Evolutionary conservation across 495 filamentous ascomycete species (phyloP).

Genomic region (Neurospora sp.): DNA sequence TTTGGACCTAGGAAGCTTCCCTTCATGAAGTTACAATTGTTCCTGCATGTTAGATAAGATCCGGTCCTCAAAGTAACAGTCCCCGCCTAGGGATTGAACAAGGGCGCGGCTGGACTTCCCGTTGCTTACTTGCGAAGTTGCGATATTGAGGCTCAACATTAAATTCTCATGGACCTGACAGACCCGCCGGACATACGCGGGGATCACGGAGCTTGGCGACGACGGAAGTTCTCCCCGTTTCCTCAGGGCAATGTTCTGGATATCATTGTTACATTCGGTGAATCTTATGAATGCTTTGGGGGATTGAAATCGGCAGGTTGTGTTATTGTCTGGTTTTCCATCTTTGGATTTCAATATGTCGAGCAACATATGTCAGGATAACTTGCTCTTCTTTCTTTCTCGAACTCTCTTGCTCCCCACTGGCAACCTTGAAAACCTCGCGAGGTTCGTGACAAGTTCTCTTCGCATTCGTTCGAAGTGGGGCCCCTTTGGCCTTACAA

Average conservation of each 20-base stretch:
- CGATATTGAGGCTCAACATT: neutral
- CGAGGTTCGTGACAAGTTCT: neutral
- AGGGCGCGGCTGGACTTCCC: neutral
- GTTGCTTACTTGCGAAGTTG: neutral
- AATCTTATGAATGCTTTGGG: neutral
- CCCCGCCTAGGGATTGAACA: neutral
- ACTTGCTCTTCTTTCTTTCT: neutral
- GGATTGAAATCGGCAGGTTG: neutral
- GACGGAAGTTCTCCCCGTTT: neutral
- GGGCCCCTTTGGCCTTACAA: neutral
- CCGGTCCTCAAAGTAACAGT: neutral
- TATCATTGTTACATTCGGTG: neutral
- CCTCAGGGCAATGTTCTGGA: neutral
- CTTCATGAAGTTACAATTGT: conserved; percentile 10
- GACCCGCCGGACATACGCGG: neutral
- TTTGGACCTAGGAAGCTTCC: neutral
- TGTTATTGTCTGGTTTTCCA: neutral
- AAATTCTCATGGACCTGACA: neutral
- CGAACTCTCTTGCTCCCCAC: neutral
- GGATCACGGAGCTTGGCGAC: neutral
- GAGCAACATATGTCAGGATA: neutral
- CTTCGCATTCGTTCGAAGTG: neutral
- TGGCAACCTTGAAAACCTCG: neutral
- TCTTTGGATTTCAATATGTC: neutral
- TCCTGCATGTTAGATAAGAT: conserved; percentile 11